phyloP scores from a whole-genome alignment of 2,329 filamentous ascomycete genomes.

The Colletotrichum gigasporum region DNA sequence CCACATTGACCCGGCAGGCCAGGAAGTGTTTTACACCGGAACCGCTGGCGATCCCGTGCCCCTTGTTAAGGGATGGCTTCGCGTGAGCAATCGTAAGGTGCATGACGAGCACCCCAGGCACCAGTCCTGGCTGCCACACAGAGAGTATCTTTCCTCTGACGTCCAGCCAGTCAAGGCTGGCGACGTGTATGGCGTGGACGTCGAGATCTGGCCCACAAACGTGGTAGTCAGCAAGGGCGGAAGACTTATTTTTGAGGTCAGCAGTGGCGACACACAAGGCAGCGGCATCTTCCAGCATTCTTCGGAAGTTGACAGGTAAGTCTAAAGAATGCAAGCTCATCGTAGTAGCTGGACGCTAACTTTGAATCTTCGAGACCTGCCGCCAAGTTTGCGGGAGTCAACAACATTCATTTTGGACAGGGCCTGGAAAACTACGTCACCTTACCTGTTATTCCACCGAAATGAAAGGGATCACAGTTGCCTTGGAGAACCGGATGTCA shows the following conservation, averaged over 20 bases:
- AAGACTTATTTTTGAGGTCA: slow-evolving; percentile 64
- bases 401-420: slow-evolving; percentile 63
- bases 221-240: slow-evolving; percentile 59
- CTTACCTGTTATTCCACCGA: slow-evolving; percentile 59
- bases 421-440: slow-evolving; percentile 59
- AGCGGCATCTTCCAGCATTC: slow-evolving; percentile 65
- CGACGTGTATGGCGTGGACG: slow-evolving; percentile 67
- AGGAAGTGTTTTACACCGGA: slow-evolving; percentile 72
- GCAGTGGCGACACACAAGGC: slow-evolving; percentile 67
- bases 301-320: slow-evolving; percentile 56
- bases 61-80: slow-evolving; percentile 71
- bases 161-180: slow-evolving; percentile 62
- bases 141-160: slow-evolving; percentile 67
- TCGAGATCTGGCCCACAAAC: slow-evolving; percentile 73
- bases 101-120: slow-evolving; percentile 60
- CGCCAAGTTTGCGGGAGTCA: slow-evolving; percentile 51
- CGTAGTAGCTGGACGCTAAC: slow-evolving; percentile 48
- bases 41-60: slow-evolving; percentile 72
- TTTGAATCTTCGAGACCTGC: slow-evolving; percentile 56
- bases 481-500: no score
- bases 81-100: slow-evolving; percentile 64
- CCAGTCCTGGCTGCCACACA: slow-evolving; percentile 62
- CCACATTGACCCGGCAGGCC: slow-evolving; percentile 61
- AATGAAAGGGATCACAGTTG: background rate
- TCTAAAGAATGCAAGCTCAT: slow-evolving; percentile 37